Base-by-base conservation (phyloP, 768 basidiomycete genomes). In the Tylopilus subfusipes region DNA sequence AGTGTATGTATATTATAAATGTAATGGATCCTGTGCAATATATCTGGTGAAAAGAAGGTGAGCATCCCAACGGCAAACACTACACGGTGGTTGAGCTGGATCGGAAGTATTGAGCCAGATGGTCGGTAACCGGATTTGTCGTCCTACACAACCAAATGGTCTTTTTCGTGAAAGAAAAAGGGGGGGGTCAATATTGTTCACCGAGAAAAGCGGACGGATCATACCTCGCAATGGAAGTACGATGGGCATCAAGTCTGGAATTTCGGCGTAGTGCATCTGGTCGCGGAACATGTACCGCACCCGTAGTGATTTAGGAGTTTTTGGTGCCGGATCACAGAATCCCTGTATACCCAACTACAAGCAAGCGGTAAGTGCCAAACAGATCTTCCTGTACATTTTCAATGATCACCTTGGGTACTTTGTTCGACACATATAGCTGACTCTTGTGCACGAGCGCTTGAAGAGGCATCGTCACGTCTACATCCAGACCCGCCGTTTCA, bases 321-420 rank as follows among this genome's bases (percentile, higher is more conserved):
- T 83, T 14, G 89, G 85, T 18, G 85, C 84, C 52, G 90, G 88
- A 73, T 96, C 93, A 65, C 82, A 85, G 75, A 97, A 93, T n/a
- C 93, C 93, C 64, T 90, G 85, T 38, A 96, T 76, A 25, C 83
- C 80, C 54, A 83, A 75, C 89, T 88, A 60, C 30, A 34, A 50
- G 33, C 55, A 52, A 50, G 22, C 53, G 8, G 40, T 58, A 30
- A 60, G 54, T 31, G 18, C 24, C 34, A 52, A 25, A 42, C 31
- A 22, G 33, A 53, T 36, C 29, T 48, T 40, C 40, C 16, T 8
- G 14, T 31, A 9, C 16, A 43, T 40, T 50, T 27, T 45, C 42
- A 48, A 42, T 50, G 31, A 11, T 56, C 50, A 90, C 88, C 80
- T 95, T 96, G 44, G 82, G 76, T 62, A 85, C 76, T 43, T 84